These are phyloP conservation scores for Trichophyton benhamiae DNA, from an alignment of 2,329 filamentous ascomycete species.

Conservation along the genomic window DNA sequence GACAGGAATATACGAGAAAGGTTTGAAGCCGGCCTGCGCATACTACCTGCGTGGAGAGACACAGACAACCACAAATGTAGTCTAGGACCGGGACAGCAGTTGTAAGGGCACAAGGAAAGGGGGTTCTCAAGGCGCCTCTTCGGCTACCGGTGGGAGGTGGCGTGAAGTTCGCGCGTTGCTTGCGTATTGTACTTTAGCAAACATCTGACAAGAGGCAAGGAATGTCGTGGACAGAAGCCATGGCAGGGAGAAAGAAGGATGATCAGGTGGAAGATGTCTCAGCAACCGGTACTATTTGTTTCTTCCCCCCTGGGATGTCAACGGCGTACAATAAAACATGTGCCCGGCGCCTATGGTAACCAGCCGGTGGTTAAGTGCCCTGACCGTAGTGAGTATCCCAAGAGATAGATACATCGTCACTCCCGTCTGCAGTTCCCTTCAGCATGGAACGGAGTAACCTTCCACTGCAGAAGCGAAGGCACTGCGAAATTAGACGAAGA, in stretches of 20 bases:
- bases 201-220: background rate
- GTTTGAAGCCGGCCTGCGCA: background rate
- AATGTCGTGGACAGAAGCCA: background rate
- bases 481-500: background rate
- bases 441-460: background rate
- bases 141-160: background rate
- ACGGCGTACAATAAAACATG: background rate
- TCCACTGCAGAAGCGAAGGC: background rate
- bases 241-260: background rate
- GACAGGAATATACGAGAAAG: background rate
- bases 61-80: background rate
- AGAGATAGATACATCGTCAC: background rate
- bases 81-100: background rate
- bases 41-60: background rate
- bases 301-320: background rate
- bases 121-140: background rate
- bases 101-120: background rate
- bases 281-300: background rate
- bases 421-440: background rate
- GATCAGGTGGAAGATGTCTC: background rate
- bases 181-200: background rate
- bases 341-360: background rate
- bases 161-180: background rate
- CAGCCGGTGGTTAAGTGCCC: background rate
- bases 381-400: background rate